These are phyloP conservation scores for Zygotorulaspora sp. DNA, from an alignment of 805 yeast species.

Conservation along the genomic window DNA sequence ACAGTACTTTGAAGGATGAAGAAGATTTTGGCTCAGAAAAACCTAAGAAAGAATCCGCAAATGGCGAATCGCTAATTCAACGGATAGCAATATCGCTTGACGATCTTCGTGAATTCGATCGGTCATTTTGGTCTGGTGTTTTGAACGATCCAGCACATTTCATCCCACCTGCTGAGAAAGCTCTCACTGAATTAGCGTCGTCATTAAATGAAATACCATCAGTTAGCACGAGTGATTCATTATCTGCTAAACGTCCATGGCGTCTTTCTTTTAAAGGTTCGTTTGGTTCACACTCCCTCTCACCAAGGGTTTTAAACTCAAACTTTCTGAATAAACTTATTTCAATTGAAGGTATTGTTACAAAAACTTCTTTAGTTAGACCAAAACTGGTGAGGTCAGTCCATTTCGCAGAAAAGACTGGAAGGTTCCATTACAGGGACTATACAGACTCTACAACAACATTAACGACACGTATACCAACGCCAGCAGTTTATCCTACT, in stretches of 20 bases:
- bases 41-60: conserved; percentile 8
- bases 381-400: conserved; percentile 90
- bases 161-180: conserved; percentile 85
- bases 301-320: conserved; percentile 84
- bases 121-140: conserved; percentile 70
- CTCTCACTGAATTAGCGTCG: conserved; percentile 72
- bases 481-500: conserved; percentile 85
- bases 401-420: conserved; percentile 83
- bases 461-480: conserved; percentile 44
- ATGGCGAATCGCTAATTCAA: conserved; percentile 20
- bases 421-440: conserved; percentile 83
- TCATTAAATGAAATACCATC: conserved; percentile 43
- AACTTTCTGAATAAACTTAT: conserved; percentile 73
- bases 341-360: conserved; percentile 91
- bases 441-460: conserved; percentile 91
- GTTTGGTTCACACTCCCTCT: conserved; percentile 80
- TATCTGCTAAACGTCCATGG: conserved; percentile 42
- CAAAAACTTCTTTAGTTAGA: conserved; percentile 86
- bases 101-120: conserved; percentile 81
- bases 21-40: conserved; percentile 15
- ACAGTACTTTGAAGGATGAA: conserved; percentile 38
- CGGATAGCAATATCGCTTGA: conserved; percentile 77
- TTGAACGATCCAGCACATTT: conserved; percentile 74
- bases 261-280: conserved; percentile 84
- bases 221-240: conserved; percentile 48